Evolutionary conservation across 305 asterid genomes (phyloP).

Genomic region (Solanum aculeatissimum): DNA sequence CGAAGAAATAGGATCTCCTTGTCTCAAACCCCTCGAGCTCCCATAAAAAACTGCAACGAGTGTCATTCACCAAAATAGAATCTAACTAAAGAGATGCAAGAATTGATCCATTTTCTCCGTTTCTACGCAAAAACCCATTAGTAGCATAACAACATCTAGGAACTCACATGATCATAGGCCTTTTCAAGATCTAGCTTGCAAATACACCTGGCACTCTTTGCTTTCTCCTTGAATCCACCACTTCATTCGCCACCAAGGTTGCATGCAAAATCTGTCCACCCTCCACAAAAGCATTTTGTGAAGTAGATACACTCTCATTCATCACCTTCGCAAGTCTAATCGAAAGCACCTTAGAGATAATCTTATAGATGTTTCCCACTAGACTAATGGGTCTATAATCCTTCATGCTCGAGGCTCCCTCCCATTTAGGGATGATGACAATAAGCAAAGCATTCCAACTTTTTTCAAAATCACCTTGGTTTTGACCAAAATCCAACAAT

Average conservation of each 20-base stretch:
- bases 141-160: neutral
- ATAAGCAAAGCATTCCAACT: neutral
- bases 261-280: neutral
- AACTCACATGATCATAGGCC: neutral
- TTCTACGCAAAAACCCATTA: neutral
- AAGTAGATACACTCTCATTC: neutral
- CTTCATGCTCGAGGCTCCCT: neutral
- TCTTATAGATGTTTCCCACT: neutral
- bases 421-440: neutral
- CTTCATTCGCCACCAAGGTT: neutral
- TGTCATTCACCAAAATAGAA: neutral
- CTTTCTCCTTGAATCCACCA: neutral
- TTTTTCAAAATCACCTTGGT: neutral
- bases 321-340: neutral
- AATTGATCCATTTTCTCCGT: neutral
- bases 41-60: neutral
- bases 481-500: neutral
- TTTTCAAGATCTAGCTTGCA: neutral
- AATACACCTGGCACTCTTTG: neutral
- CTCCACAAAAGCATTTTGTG: neutral
- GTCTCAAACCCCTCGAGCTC: neutral
- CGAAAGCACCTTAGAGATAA: neutral
- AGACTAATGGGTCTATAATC: neutral
- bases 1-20: neutral
- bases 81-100: neutral